Percentiles rank a stretch among this genome's conserved stretches.
Evolutionary conservation across 2,329 filamentous ascomycete species (phyloP).

Genomic region (Alternaria triticimaculans): DNA sequence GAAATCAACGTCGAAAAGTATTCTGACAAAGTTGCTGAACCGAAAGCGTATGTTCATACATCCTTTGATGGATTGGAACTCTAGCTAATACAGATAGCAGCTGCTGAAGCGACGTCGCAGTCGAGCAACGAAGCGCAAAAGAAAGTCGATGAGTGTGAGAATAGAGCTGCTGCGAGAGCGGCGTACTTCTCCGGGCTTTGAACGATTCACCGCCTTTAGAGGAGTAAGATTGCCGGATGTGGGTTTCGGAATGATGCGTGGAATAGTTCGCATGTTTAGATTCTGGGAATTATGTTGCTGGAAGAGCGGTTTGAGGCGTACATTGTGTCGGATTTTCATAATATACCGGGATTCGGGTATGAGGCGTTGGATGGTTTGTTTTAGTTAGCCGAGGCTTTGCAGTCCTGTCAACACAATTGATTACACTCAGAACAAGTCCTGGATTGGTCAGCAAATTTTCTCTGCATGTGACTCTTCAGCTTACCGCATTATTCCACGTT

Average conservation of each 20-base stretch:
- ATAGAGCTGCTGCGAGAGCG: conserved; percentile 15
- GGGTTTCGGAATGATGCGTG: neutral
- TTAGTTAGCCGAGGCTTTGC: neutral
- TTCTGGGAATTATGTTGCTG: neutral
- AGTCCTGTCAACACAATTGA: neutral
- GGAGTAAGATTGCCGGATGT: neutral
- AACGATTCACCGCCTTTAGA: neutral
- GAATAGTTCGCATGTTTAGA: neutral
- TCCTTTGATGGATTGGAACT: neutral
- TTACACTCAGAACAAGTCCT: conserved; percentile 21
- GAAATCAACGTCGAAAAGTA: conserved; percentile 23
- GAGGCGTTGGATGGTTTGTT: neutral
- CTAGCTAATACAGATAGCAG: neutral
- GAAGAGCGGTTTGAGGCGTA: neutral
- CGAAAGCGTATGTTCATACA: conserved; percentile 14
- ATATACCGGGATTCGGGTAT: neutral
- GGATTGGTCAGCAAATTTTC: neutral
- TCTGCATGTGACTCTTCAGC: neutral
- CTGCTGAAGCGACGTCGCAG: neutral
- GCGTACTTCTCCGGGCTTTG: conserved; percentile 13
- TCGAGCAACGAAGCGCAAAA: conserved; percentile 1
- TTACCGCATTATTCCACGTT: conserved; percentile 44
- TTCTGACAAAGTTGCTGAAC: conserved; percentile 18
- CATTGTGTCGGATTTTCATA: neutral
- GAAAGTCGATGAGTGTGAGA: conserved; percentile 6